Conservation (phyloP, 129 eudicot genomes). For the Flaveria trinervia region DNA sequence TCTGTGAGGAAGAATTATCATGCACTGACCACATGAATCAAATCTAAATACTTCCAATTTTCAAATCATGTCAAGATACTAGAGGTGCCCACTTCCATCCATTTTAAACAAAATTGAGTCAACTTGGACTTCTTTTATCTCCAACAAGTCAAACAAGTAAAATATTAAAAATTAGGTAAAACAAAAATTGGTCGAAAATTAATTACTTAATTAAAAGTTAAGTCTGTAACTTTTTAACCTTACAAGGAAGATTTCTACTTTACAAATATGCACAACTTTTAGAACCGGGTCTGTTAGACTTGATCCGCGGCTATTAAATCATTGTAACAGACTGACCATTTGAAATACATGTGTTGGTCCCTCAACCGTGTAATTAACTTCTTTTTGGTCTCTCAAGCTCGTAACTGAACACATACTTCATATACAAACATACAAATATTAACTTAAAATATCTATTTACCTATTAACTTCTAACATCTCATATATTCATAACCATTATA, state of each 20-base stretch:
- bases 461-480: background rate
- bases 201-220: too few species aligned
- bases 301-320: background rate
- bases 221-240: background rate
- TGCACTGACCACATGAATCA: background rate
- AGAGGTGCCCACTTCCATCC: too few species aligned
- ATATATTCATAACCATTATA: too few species aligned
- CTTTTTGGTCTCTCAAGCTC: background rate
- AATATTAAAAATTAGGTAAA: too few species aligned
- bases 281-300: background rate
- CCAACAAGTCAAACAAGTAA: too few species aligned
- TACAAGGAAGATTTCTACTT: background rate
- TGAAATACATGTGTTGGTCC: background rate
- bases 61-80: too few species aligned
- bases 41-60: too few species aligned
- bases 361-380: background rate
- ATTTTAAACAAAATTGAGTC: too few species aligned
- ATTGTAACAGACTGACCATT: background rate
- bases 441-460: too few species aligned
- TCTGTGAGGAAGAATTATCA: background rate
- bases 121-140: too few species aligned
- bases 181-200: too few species aligned
- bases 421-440: background rate
- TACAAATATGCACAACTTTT: background rate
- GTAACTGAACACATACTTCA: background rate